Percentiles rank a stretch among this genome's conserved stretches.
phyloP scores from a whole-genome alignment of 768 basidiomycete species.

The Termitomyces sp. region DNA sequence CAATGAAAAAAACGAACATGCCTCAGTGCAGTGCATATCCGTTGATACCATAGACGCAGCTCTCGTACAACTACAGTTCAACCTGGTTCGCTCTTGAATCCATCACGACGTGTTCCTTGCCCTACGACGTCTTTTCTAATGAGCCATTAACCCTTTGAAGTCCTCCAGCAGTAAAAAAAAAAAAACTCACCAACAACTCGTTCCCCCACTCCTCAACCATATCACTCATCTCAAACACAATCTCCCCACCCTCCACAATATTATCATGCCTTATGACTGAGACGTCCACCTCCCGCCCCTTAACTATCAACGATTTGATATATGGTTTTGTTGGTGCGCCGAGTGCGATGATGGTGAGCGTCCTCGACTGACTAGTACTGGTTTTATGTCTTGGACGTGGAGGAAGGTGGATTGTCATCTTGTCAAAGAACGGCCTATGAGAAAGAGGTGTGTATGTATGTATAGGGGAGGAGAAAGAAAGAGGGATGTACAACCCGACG shows the following conservation, averaged over 20 bases:
- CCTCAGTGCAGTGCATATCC: no score
- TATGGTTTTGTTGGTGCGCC: constrained; percentile 61
- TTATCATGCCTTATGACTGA: constrained; percentile 60
- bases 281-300: constrained; percentile 38
- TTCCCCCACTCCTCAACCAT: constrained; percentile 17
- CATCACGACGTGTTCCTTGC: no score
- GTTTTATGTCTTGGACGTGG: constrained; percentile 13
- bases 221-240: constrained; percentile 21
- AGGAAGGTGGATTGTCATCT: constrained; percentile 55
- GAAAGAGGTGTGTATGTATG: background rate
- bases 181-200: constrained; percentile 2
- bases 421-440: constrained; percentile 45
- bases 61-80: no score
- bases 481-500: constrained; percentile 58
- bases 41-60: no score
- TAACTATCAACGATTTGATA: constrained; percentile 54
- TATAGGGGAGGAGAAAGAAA: background rate
- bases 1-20: no score
- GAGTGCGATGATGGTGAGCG: constrained; percentile 47
- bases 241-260: constrained; percentile 14
- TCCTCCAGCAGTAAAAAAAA: no score
- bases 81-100: no score
- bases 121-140: no score
- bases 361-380: constrained; percentile 12
- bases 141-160: no score